Percentiles rank a stretch among this genome's conserved stretches.
Conservation (phyloP, 2,329 filamentous ascomycete species). For the Clonostachys rhizophaga region DNA sequence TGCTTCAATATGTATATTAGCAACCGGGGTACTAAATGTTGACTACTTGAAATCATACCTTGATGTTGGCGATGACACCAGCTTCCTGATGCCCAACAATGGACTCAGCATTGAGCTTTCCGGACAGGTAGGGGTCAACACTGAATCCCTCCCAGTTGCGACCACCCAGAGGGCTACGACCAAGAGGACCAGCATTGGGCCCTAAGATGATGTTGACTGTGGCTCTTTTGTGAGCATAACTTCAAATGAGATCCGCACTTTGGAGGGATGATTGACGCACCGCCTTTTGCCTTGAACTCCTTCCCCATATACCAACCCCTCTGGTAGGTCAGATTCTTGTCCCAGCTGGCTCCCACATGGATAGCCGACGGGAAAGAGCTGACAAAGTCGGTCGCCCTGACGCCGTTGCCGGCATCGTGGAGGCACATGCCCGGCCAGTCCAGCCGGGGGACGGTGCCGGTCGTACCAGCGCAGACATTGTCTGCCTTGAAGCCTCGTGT, state of each 20-base stretch:
- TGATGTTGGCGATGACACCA: constrained; percentile 75
- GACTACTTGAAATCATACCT: constrained; percentile 19
- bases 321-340: constrained; percentile 44
- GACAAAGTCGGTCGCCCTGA: constrained; percentile 41
- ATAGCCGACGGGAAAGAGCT: constrained; percentile 42
- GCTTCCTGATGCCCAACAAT: constrained; percentile 72
- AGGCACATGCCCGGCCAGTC: constrained; percentile 42
- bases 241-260: neutral
- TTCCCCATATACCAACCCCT: constrained; percentile 47
- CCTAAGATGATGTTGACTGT: constrained; percentile 63
- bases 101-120: constrained; percentile 65
- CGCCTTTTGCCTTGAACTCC: constrained; percentile 53
- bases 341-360: constrained; percentile 47
- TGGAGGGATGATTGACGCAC: constrained; percentile 26
- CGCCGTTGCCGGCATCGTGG: constrained; percentile 43
- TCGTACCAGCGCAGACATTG: constrained; percentile 43
- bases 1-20: constrained; percentile 27
- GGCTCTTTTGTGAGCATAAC: constrained; percentile 1
- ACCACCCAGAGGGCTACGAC: constrained; percentile 65
- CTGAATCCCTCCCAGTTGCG: constrained; percentile 76
- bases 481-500: constrained; percentile 47
- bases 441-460: constrained; percentile 37
- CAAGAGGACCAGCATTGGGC: constrained; percentile 66
- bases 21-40: too few species aligned
- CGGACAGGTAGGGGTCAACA: constrained; percentile 66